Conservation (phyloP, 768 basidiomycete species). For the Suillus hirtellus region DNA sequence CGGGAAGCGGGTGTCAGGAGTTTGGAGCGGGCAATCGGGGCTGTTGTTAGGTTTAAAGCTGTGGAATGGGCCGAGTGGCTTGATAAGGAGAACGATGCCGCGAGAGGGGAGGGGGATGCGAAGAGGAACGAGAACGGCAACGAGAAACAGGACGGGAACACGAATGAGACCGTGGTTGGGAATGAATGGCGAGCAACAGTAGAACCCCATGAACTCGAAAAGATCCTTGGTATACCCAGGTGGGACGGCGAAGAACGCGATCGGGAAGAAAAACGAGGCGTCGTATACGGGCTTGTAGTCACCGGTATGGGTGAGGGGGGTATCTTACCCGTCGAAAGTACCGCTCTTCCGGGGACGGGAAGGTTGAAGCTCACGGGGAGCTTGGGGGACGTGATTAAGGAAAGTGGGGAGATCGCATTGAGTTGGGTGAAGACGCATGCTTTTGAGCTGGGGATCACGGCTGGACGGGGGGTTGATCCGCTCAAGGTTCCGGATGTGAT, state of each 20-base stretch:
- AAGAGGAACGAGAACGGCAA: neutral
- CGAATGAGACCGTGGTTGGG: neutral
- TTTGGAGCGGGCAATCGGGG: slow-evolving; percentile 83
- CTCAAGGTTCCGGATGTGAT: slow-evolving; percentile 70
- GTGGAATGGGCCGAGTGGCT: slow-evolving; percentile 84
- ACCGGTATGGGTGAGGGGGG: slow-evolving; percentile 87
- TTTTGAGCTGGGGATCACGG: slow-evolving; percentile 77
- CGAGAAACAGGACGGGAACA: neutral
- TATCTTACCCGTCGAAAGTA: slow-evolving; percentile 82
- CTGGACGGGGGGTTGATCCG: slow-evolving; percentile 67
- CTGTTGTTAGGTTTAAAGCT: slow-evolving; percentile 88
- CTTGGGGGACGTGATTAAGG: slow-evolving; percentile 89
- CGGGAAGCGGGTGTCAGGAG: slow-evolving; percentile 92
- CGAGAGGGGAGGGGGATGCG: slow-evolving; percentile 13
- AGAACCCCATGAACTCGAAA: slow-evolving; percentile 72
- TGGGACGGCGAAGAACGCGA: slow-evolving; percentile 83
- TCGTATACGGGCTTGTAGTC: slow-evolving; percentile 88
- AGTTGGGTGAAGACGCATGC: slow-evolving; percentile 92
- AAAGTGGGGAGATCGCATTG: slow-evolving; percentile 86
- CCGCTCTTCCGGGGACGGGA: slow-evolving; percentile 74
- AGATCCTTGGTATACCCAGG: slow-evolving; percentile 76
- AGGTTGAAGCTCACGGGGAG: slow-evolving; percentile 78
- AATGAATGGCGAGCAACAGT: slow-evolving; percentile 61
- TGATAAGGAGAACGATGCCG: slow-evolving; percentile 20
- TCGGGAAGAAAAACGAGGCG: slow-evolving; percentile 68